phyloP scores from a whole-genome alignment of 2,329 filamentous ascomycete genomes.

The Nothophaeocryptopus gaeumannii region DNA sequence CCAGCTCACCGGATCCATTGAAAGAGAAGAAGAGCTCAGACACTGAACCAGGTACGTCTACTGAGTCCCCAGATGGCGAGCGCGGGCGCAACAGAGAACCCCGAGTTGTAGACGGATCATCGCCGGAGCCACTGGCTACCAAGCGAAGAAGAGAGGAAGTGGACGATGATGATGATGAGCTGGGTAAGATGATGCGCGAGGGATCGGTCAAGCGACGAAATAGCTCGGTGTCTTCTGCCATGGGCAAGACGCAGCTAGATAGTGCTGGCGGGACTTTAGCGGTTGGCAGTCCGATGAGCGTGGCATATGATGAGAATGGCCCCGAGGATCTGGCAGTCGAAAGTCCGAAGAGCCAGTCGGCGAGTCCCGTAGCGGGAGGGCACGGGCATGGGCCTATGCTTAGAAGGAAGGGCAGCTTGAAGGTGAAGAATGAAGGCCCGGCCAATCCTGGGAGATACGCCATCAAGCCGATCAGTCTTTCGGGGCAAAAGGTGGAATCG shows the following conservation, averaged over 20 bases:
- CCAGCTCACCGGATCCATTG: slow-evolving; percentile 49
- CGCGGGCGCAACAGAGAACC: slow-evolving; percentile 20
- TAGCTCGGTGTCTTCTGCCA: slow-evolving; percentile 29
- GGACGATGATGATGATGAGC: slow-evolving; percentile 83
- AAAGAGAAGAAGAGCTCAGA: slow-evolving; percentile 31
- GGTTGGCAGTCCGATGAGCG: slow-evolving; percentile 9
- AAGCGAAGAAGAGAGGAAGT: slow-evolving; percentile 86
- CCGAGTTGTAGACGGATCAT: slow-evolving; percentile 31
- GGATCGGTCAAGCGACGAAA: slow-evolving; percentile 43
- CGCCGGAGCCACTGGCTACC: slow-evolving; percentile 54
- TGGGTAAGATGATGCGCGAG: slow-evolving; percentile 69
- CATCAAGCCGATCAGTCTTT: slow-evolving; percentile 27
- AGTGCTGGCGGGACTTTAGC: slow-evolving; percentile 11
- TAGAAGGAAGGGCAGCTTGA: slow-evolving; percentile 44
- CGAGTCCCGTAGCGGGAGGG: slow-evolving; percentile 17
- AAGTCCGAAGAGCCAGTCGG: slow-evolving; percentile 12
- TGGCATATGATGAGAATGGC: slow-evolving; percentile 11
- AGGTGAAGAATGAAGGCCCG: slow-evolving; percentile 43
- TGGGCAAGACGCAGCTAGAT: slow-evolving; percentile 23
- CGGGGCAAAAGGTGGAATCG: slow-evolving; percentile 1
- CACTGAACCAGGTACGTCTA: slow-evolving; percentile 23
- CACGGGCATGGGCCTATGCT: slow-evolving; percentile 26
- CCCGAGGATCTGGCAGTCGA: slow-evolving; percentile 18
- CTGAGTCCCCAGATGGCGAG: slow-evolving; percentile 22
- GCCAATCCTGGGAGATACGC: slow-evolving; percentile 26